phyloP scores from a whole-genome alignment of 1,284 basidiomycete species.

The Chalciporus sp. region DNA sequence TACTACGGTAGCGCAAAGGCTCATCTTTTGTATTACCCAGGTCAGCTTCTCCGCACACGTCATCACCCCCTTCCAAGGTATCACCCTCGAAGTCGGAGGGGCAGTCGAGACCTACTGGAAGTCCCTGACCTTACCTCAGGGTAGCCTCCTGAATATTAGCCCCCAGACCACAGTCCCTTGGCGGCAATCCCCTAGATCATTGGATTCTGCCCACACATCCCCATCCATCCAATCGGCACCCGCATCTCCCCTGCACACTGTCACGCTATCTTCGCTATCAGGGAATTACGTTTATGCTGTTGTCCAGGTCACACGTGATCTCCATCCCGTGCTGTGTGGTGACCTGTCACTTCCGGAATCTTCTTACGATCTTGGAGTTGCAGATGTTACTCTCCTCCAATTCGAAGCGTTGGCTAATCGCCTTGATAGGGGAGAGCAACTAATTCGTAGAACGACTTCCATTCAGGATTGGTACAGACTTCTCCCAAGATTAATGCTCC shows the following conservation, averaged over 20 bases:
- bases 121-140: constrained; percentile 67
- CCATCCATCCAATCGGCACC: constrained; percentile 57
- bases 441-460: constrained; percentile 33
- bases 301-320: constrained; percentile 92
- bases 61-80: constrained; percentile 89
- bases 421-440: constrained; percentile 45
- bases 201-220: constrained; percentile 63
- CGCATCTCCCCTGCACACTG: constrained; percentile 44
- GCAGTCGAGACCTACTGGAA: constrained; percentile 98
- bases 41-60: constrained; percentile 89
- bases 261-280: constrained; percentile 85
- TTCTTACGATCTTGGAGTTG: constrained; percentile 78
- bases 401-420: constrained; percentile 69
- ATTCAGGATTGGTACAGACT: constrained; percentile 59
- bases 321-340: constrained; percentile 82
- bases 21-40: constrained; percentile 40
- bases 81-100: constrained; percentile 95
- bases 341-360: constrained; percentile 73
- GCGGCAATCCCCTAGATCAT: constrained; percentile 36
- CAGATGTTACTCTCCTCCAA: constrained; percentile 82
- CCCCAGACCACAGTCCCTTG: constrained; percentile 32
- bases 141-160: constrained; percentile 40
- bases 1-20: constrained; percentile 2
- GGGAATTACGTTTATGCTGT: constrained; percentile 86
- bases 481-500: constrained; percentile 62